A percentile compares a stretch with the other conserved stretches of the same genome.
Evolutionary conservation across 2,329 filamentous ascomycete genomes (phyloP).

Genomic region (Huntiella savannae): DNA sequence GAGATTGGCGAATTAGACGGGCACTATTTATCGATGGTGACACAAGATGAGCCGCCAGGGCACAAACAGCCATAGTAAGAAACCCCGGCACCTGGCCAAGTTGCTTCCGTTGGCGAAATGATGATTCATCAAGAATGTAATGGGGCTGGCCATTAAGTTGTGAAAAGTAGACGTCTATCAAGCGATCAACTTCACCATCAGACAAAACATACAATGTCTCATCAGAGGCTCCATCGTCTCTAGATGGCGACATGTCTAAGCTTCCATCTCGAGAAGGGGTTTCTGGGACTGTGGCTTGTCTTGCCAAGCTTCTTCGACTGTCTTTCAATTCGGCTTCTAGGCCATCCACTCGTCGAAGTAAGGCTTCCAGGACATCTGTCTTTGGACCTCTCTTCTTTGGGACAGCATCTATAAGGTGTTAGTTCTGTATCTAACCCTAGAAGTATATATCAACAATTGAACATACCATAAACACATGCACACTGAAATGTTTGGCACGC

Average conservation of each 20-base stretch:
- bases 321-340: slow-evolving; percentile 63
- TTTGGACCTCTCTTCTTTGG: slow-evolving; percentile 83
- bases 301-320: slow-evolving; percentile 18
- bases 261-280: slow-evolving; percentile 12
- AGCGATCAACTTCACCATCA: slow-evolving; percentile 27
- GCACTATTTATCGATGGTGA: not conserved
- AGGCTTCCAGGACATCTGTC: slow-evolving; percentile 69
- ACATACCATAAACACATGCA: slow-evolving; percentile 68
- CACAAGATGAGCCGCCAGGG: slow-evolving; percentile 40
- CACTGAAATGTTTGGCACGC: slow-evolving; percentile 81
- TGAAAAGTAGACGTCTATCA: slow-evolving; percentile 63
- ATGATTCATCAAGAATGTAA: slow-evolving; percentile 60
- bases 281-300: slow-evolving; percentile 7
- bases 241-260: not conserved
- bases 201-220: no score
- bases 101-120: slow-evolving; percentile 52
- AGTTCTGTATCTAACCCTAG: slow-evolving; percentile 8
- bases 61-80: slow-evolving; percentile 37
- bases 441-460: not conserved
- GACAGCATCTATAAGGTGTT: slow-evolving; percentile 45
- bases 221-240: not conserved
- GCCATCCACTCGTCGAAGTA: slow-evolving; percentile 70
- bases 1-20: slow-evolving; percentile 44
- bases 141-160: slow-evolving; percentile 69
- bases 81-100: slow-evolving; percentile 42